Evolutionary conservation across 1,284 basidiomycete genomes (phyloP), one percentile per base, ranked within the genome.

Genomic region (Mycosarcoma maydis): DNA sequence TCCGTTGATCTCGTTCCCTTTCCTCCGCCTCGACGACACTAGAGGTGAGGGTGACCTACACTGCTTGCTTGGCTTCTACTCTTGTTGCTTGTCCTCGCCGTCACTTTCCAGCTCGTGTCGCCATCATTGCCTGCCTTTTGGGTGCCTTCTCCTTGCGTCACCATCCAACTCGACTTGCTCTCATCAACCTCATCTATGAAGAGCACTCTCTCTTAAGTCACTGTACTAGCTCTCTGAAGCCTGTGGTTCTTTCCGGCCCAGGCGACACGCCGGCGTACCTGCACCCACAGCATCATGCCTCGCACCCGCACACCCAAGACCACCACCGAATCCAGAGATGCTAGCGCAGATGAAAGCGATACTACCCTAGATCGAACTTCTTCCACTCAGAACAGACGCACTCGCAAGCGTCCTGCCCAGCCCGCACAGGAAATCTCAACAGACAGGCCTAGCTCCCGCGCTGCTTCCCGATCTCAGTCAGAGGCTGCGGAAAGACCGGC

Each of bases 401-500:
- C 54, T 14, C 54, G 60, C 45, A 64, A 64, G n/a, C 54, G 60
- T 13, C 44, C 60, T 17, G 60, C 60, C 13, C 60, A 53, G 20
- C 27, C 43, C 16, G 50, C 45, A 29, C 40, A 45, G 14, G 45
- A 57, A n/a, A 48, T 30, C 8, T 49, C 54, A 17, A 36, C 30
- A 14, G 60, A 57, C 11, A 49, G 48, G 16, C 11, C 59, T n/a
- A 20, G 24, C 17, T 24, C 44, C 4, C 44, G 36, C 9, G 14
- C 26, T 8, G 27, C 49, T n/a, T 43, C 47, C 22, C 45, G 49
- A 29, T 41, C 32, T 0, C 47, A 41, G n/a, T n/a, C 29, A 8
- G 32, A 40, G 10, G 32, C 33, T 1, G 49, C 42, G 14, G 27
- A 43, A 11, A 24, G 37, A 16, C n/a, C 44, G 9, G 29, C 27